These are phyloP conservation scores for Russula griseocarnosa DNA, from an alignment of 768 basidiomycete genomes.

Conservation along the genomic window DNA sequence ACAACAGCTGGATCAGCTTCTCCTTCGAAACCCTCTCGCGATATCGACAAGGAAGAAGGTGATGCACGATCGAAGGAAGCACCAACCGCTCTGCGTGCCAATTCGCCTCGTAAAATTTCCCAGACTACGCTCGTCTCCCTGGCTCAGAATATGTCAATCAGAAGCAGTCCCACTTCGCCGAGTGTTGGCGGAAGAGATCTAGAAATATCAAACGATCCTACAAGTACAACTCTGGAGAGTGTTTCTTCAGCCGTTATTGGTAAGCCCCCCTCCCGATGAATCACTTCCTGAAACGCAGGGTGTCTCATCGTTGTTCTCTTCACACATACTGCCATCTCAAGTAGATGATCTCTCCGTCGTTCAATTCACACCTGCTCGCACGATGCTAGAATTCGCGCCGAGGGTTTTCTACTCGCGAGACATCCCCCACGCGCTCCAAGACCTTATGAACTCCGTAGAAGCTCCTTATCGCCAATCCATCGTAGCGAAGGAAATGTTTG, in stretches of 20 bases:
- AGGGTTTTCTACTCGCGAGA: slow-evolving; percentile 41
- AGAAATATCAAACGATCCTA: background rate
- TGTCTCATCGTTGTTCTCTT: background rate
- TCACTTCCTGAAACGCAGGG: background rate
- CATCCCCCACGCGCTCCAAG: slow-evolving; percentile 61
- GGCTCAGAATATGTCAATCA: background rate
- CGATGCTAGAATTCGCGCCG: slow-evolving; percentile 27
- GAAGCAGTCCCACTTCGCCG: background rate
- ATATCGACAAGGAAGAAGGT: background rate
- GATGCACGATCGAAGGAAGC: background rate
- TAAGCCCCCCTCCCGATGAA: slow-evolving; percentile 2
- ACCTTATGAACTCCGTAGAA: slow-evolving; percentile 56
- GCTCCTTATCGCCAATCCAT: slow-evolving; percentile 40
- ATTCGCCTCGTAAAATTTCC: background rate
- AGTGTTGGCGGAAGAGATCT: background rate
- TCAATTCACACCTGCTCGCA: slow-evolving; percentile 21
- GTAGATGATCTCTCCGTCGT: slow-evolving; percentile 17
- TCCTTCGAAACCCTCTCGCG: background rate
- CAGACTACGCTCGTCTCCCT: background rate
- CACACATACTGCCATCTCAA: background rate
- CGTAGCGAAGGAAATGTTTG: slow-evolving; percentile 53
- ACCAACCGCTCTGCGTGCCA: background rate
- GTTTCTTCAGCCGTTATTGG: background rate
- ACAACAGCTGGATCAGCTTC: background rate
- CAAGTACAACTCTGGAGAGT: background rate